Base-by-base conservation (phyloP, 2,329 filamentous ascomycete species). In the Fusarium pseudoanthophilum region DNA sequence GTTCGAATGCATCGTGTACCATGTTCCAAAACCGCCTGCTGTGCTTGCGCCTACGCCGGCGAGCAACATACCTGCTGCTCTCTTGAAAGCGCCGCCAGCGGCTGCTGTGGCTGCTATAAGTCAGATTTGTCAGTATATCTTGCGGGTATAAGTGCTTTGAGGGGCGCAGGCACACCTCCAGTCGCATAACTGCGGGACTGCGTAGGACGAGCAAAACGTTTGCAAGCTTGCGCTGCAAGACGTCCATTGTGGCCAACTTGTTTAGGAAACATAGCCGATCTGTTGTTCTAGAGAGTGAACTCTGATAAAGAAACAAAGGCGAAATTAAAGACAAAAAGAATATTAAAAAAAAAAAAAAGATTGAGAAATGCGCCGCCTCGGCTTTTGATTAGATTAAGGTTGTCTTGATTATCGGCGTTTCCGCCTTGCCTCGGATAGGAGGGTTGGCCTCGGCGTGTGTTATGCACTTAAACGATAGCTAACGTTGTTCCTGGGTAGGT, bases 11-110 rank as follows among this genome's bases (percentile, higher is more conserved):
- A 84, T 77, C 30, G 75, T 76, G 62, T 82, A 79, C 81, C 81
- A 83, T n/a, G 80, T 81, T 40, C 73, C 78, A 37, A 76, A 77
- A 21, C 81, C 82, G 49, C 82, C 82, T 9, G 78, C 66, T 15
- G 75, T 71, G 67, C 75, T 72, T 57, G 79, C 83, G 18, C 77
- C 75, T 49, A 81, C 36, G 21, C 79, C 82, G 28, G 78, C 74
- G 30, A 82, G 67, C 39, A 77, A 68, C 58, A 79, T 69, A 16
- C 74, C 72, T 21, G 77, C 66, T 49, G 72, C 77, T 58, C 65
- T 75, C 69, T 71, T 77, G 61, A 77, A 75, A 46, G 67, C 67
- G 26, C 74, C 67, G 28, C 69, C 67, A 24, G 77, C 68, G 30
- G 63, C 70, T 32, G 61, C 66, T 53, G 73, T 42, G 24, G 63